phyloP scores from a whole-genome alignment of 208 protist species.

The Crithidia mellificae region DNA sequence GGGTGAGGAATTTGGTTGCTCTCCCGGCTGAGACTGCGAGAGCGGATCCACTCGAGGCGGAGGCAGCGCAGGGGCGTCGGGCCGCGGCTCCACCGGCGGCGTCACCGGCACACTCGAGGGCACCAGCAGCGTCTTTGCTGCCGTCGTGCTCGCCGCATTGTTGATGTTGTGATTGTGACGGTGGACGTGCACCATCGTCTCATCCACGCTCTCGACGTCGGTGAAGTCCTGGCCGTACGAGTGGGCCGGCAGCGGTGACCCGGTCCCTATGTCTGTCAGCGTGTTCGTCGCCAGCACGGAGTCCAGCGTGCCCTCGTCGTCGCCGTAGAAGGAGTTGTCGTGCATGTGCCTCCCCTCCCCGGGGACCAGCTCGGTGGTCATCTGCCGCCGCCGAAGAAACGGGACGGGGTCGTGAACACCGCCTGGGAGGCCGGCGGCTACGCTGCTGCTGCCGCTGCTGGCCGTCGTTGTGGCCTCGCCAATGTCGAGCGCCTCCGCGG shows the following conservation, averaged over 20 bases:
- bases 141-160: neutral
- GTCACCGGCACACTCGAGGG: too few relatives aligned
- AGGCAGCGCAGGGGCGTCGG: neutral
- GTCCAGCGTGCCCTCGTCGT: conserved; percentile 1
- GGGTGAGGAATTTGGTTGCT: too few relatives aligned
- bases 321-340: conserved; percentile 15
- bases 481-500: conserved; percentile 24
- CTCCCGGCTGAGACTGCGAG: neutral
- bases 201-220: neutral
- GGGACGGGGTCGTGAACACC: too few relatives aligned
- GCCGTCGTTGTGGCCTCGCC: too few relatives aligned
- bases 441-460: conserved; percentile 4
- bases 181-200: neutral
- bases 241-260: neutral
- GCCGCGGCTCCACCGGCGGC: neutral
- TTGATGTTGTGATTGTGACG: too few relatives aligned
- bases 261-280: neutral
- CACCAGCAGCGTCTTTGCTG: neutral
- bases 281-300: conserved; percentile 11
- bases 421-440: too few relatives aligned
- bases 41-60: neutral
- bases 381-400: neutral
- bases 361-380: conserved; percentile 4
- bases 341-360: conserved; percentile 7
- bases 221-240: conserved; percentile 1